A percentile compares a stretch with the other conserved stretches of the same genome.
Evolutionary conservation across 352 stramenopile genomes (phyloP).

Genomic region (Globisporangium irregulare): DNA sequence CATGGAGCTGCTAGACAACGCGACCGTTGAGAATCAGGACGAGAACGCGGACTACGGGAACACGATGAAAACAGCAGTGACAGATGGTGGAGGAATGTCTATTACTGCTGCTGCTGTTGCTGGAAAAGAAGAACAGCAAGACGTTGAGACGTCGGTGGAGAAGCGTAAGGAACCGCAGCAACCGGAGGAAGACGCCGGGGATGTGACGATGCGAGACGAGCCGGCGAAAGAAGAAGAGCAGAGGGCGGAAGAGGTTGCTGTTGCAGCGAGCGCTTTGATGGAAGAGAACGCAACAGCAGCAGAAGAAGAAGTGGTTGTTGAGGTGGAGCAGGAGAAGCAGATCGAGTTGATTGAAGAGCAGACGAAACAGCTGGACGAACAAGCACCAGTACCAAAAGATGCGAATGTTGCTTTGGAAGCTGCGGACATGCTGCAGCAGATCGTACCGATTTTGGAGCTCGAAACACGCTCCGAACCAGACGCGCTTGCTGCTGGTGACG

Average conservation of each 20-base stretch:
- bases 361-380: neutral
- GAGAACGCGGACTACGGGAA: neutral
- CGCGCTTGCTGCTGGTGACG: neutral
- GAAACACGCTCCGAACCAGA: neutral
- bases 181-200: neutral
- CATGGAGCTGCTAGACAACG: constrained; percentile 4
- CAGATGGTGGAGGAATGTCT: neutral
- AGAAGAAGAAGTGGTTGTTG: neutral
- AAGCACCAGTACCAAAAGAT: neutral
- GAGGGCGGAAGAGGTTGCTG: neutral
- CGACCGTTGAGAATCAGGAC: constrained; percentile 6
- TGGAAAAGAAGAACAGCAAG: neutral
- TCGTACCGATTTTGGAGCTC: neutral
- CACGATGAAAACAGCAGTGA: too few relatives aligned
- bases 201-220: neutral
- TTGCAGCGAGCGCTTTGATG: neutral
- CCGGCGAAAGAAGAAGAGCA: neutral
- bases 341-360: neutral
- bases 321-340: neutral
- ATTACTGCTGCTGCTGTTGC: neutral
- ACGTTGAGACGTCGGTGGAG: neutral
- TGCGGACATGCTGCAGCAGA: neutral
- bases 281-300: neutral
- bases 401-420: neutral
- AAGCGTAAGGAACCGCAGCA: neutral